Evolutionary conservation across 2,329 filamentous ascomycete species (phyloP), one percentile per base, ranked within the genome.

Genomic region (Pseudonectria buxi): DNA sequence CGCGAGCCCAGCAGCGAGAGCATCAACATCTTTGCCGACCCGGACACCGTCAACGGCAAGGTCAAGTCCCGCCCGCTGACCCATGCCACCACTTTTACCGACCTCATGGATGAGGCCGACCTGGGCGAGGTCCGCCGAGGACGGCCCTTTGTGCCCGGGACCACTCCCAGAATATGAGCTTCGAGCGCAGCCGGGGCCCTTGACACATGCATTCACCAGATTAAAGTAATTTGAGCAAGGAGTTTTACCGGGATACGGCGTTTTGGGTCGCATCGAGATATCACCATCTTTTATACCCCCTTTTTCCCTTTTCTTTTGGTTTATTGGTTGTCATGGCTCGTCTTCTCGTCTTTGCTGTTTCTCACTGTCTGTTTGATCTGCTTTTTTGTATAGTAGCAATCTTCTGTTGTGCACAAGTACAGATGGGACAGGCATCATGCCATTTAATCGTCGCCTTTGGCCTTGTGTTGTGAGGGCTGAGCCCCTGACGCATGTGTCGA

Each of bases 1-100:
- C 56, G 63, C n/a, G 63, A 69, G 41, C 61, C 62, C 3, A 70
- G 64, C 46, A 64, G 57, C 33, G 65, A 71, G 50, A 68, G 65
- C 54, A 74, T 76, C 52, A 68, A 71, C 42, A 61, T 76, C 7
- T 74, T 72, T 38, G 68, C 68, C 2, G 71, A 74, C 44, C 64
- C 67, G 14, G 55, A 58, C 32, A 68, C 63, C 2, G 61, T 68
- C 15, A 59, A 39, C 28, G 33, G 26, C 26, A 34, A 32, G 24
- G 32, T 28, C 29, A 47, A 49, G 30, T 29, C 55, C 12, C 42
- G 41, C 24, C 45, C 44, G 10, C 30, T 58, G 36, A 50, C 52
- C 24, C 57, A 61, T 25, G 50, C 57, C 44, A 73, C 74, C 1
- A 72, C 68, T 0, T 74, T 76, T 43, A 67, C 68, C n/a, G 66